Base-by-base conservation (phyloP, 2,329 filamentous ascomycete species). In the Ascochyta rabiei region DNA sequence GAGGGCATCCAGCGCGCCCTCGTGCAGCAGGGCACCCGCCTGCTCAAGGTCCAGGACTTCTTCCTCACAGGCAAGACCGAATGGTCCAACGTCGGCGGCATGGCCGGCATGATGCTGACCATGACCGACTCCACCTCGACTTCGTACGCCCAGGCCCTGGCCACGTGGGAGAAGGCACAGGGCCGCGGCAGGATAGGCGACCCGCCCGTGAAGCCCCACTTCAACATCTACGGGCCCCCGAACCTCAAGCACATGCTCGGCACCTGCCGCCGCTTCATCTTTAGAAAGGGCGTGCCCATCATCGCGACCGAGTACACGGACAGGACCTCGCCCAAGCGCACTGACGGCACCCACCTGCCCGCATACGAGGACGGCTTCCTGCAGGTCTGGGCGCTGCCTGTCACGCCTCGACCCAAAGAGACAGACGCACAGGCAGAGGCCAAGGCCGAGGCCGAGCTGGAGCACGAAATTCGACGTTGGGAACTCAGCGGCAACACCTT, bases 1-100 rank as follows among this genome's bases (percentile, higher is more conserved):
- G 95, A 99, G 75, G 95, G 93, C 15, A 89, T 89, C 0, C 95
- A 98, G 78, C 84, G 95, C 53, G 86, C 87, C 42, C 81, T 89
- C 69, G 81, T 82, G 33, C 87, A 93, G 75, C 84, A 88, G 60
- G 89, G 86, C 51, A 71, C 88, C 9, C 79, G 82, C 30, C 67
- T 96, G 62, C 75, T 80, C 24, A 88, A 88, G 70, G 80, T 91
- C 1, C 84, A 86, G 41, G 86, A 96, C 66, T 79, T 96, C 53
- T 97, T 99, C 73, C 73, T 99, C 54, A 90, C 90, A 0, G 95
- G 95, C 2, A 82, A 81, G 35, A 84, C 89, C 35, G 82, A 86
- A 71, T 97, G 92, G 91, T 77, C 80, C 26, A 89, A 85, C 66
- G 84, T 85, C 30, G 95, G 95, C 53, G 95, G 95, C 3, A 77